A percentile compares a stretch with the other conserved stretches of the same genome.
These are phyloP conservation scores for Teunomyces gatunensis DNA, from an alignment of 805 yeast genomes.

Conservation along the genomic window DNA sequence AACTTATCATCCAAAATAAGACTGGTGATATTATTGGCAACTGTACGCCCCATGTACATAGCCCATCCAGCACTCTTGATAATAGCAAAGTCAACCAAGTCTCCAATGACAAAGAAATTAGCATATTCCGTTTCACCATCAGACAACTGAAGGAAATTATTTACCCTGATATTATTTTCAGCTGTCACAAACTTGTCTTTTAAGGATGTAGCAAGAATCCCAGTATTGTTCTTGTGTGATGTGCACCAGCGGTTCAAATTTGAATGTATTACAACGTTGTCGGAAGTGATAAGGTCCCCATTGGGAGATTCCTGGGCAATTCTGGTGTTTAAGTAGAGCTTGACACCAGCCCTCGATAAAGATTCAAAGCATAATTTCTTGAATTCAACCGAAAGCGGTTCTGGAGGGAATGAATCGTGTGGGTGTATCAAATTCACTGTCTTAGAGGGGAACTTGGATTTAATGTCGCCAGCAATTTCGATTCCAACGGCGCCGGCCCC, in stretches of 20 bases:
- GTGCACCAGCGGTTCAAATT: conserved; percentile 37
- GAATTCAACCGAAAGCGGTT: conserved; percentile 32
- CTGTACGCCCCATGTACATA: conserved; percentile 39
- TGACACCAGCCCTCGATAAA: conserved; percentile 25
- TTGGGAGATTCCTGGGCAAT: conserved; percentile 24
- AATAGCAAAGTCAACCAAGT: conserved; percentile 37
- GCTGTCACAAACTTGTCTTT: conserved; percentile 22
- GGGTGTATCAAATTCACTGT: conserved; percentile 40
- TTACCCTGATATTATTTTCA: conserved; percentile 30
- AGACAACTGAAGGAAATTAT: conserved; percentile 35
- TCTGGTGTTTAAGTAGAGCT: conserved; percentile 28
- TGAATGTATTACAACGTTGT: conserved; percentile 25
- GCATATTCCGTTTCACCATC: conserved; percentile 14
- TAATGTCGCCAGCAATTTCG: conserved; percentile 42
- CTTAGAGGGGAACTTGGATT: conserved; percentile 28
- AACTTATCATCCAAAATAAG: conserved; percentile 26
- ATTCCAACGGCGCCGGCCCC: conserved; percentile 47
- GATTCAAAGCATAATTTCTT: conserved; percentile 25
- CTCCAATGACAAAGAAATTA: conserved; percentile 38
- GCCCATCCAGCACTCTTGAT: conserved; percentile 48
- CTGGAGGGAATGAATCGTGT: conserved; percentile 36
- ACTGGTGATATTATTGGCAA: conserved; percentile 35
- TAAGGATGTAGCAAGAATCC: conserved; percentile 21
- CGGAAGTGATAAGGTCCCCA: conserved; percentile 28
- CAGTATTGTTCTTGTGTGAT: conserved; percentile 31